Conservation (phyloP, 805 yeast genomes). For the Metschnikowia corniflorae region DNA sequence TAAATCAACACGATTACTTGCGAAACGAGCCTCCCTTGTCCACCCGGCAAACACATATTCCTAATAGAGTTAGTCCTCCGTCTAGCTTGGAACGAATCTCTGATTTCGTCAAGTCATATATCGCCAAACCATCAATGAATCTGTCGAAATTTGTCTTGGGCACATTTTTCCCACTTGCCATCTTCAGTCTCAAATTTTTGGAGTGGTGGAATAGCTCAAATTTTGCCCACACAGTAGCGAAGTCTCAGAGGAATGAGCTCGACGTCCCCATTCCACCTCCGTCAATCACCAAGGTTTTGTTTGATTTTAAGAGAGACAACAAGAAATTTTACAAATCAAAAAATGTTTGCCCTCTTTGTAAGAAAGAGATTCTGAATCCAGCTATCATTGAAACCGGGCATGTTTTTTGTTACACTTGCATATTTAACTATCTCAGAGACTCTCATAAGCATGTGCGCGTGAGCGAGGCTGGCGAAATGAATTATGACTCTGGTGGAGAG, state of each 20-base stretch:
- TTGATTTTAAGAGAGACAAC: constrained; percentile 15
- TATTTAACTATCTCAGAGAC: constrained; percentile 57
- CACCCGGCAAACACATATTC: constrained; percentile 10
- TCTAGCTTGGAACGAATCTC: constrained; percentile 35
- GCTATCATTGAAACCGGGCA: constrained; percentile 89
- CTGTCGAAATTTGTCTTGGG: constrained; percentile 35
- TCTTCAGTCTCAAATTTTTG: constrained; percentile 74
- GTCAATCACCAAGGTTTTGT: constrained; percentile 22
- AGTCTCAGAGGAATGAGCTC: constrained; percentile 42
- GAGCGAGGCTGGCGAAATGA: constrained; percentile 7
- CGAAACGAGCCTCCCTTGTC: constrained; percentile 27
- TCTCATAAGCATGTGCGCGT: constrained; percentile 33
- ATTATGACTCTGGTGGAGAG: no score
- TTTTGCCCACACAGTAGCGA: constrained; percentile 56
- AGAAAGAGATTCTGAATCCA: constrained; percentile 63
- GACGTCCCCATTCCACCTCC: constrained; percentile 52
- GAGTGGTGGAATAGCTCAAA: constrained; percentile 93
- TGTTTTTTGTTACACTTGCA: constrained; percentile 87
- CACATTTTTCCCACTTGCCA: constrained; percentile 72
- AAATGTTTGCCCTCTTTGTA: constrained; percentile 66
- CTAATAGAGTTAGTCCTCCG: constrained; percentile 39
- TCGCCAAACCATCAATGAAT: constrained; percentile 29
- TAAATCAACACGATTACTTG: constrained; percentile 49
- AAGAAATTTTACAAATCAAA: constrained; percentile 28
- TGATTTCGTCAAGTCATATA: constrained; percentile 20